A percentile compares a stretch with the other conserved stretches of the same genome.
phyloP scores from a whole-genome alignment of 2,329 filamentous ascomycete species.

The Corynespora cassiicola region DNA sequence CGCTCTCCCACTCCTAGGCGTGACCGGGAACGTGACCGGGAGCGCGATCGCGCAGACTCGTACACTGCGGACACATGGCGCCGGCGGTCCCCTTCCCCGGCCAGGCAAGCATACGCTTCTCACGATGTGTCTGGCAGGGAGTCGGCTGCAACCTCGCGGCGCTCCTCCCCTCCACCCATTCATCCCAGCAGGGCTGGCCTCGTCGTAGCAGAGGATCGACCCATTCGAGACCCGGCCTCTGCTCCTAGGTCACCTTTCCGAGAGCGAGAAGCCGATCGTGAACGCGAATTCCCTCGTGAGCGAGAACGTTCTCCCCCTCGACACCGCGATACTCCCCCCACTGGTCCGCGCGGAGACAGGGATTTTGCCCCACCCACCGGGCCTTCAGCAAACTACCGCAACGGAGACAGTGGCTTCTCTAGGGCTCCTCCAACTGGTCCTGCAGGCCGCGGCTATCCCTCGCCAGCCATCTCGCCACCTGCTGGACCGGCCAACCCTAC shows the following conservation, averaged over 20 bases:
- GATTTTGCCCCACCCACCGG: slow-evolving; percentile 47
- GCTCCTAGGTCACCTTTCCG: slow-evolving; percentile 42
- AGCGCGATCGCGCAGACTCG: slow-evolving; percentile 56
- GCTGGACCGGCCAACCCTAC: slow-evolving; percentile 42
- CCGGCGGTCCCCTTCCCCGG: slow-evolving; percentile 61
- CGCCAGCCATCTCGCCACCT: slow-evolving; percentile 48
- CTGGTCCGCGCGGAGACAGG: slow-evolving; percentile 39
- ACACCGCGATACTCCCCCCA: slow-evolving; percentile 45
- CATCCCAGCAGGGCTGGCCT: slow-evolving; percentile 61
- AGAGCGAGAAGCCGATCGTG: slow-evolving; percentile 38
- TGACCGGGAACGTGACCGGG: no score
- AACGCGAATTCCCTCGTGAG: slow-evolving; percentile 29
- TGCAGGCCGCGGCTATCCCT: slow-evolving; percentile 41
- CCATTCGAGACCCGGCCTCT: slow-evolving; percentile 37
- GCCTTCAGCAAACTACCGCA: slow-evolving; percentile 43
- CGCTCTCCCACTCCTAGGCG: slow-evolving; percentile 61
- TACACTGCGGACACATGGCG: slow-evolving; percentile 58
- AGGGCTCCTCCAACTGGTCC: slow-evolving; percentile 49
- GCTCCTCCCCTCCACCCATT: slow-evolving; percentile 64
- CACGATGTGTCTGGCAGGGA: slow-evolving; percentile 60
- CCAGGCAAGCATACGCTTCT: slow-evolving; percentile 44
- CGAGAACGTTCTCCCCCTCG: slow-evolving; percentile 44
- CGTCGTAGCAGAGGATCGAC: slow-evolving; percentile 31
- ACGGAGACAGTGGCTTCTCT: slow-evolving; percentile 41
- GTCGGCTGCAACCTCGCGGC: slow-evolving; percentile 64